A percentile compares a stretch with the other conserved stretches of the same genome.
These are phyloP conservation scores for Extremus antarcticus DNA, from an alignment of 495 filamentous ascomycete genomes.

Conservation along the genomic window DNA sequence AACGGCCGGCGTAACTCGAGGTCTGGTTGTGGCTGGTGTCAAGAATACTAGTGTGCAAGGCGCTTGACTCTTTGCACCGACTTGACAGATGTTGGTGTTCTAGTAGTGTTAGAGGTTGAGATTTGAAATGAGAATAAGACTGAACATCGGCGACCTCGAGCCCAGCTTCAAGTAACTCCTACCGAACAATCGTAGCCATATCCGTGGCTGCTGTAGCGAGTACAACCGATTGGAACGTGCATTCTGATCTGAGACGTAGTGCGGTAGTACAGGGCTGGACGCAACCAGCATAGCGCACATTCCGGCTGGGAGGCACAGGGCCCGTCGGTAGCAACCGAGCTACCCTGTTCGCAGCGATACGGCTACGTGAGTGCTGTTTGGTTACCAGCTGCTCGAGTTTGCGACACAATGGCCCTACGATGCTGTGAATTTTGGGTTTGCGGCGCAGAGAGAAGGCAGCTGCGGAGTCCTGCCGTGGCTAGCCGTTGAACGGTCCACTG, in stretches of 20 bases:
- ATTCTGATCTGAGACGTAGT: conserved; percentile 10
- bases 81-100: background rate
- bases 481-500: background rate
- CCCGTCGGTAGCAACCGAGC: conserved; percentile 13
- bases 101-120: background rate
- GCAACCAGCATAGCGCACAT: conserved; percentile 13
- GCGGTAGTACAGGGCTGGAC: conserved; percentile 13
- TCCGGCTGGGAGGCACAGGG: conserved; percentile 2
- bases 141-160: too few relatives aligned
- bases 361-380: background rate
- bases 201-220: conserved; percentile 2
- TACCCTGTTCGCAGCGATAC: background rate
- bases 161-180: conserved; percentile 7
- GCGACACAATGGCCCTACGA: conserved; percentile 1
- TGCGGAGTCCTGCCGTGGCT: conserved; percentile 4
- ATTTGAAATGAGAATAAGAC: background rate
- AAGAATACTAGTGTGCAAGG: background rate
- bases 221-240: conserved; percentile 9
- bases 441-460: conserved; percentile 2
- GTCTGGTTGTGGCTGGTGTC: background rate
- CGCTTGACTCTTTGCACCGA: background rate
- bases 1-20: background rate
- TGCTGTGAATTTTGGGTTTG: background rate
- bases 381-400: background rate
- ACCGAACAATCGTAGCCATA: background rate